These are phyloP conservation scores for Talaromyces amestolkiae DNA, from an alignment of 2,329 filamentous ascomycete species.

Conservation along the genomic window DNA sequence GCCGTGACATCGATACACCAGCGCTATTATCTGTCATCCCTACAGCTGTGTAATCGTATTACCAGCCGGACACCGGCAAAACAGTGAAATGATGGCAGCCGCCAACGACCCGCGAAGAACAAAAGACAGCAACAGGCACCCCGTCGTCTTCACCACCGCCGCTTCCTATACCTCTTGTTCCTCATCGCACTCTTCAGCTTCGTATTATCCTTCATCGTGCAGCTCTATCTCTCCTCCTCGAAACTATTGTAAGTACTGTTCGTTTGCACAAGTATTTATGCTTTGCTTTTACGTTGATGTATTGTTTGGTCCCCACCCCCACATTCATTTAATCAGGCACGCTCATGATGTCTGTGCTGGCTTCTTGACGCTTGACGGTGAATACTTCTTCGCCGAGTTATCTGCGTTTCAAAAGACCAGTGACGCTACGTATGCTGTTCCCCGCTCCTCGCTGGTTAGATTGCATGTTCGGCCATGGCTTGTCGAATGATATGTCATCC, in stretches of 20 bases:
- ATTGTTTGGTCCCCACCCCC: not conserved
- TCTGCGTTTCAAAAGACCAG: not conserved
- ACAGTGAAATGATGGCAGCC: not conserved
- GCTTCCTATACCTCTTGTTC: conserved; percentile 11
- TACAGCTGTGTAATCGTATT: not conserved
- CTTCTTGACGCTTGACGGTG: not conserved
- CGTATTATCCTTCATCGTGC: conserved; percentile 18
- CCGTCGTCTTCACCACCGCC: not conserved
- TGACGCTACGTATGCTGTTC: not conserved
- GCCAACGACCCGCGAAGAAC: not conserved
- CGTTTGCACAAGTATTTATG: not conserved
- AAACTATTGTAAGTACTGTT: conserved; percentile 11
- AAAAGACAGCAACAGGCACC: not conserved
- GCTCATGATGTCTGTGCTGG: not conserved
- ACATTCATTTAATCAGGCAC: not conserved
- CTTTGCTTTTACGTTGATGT: not conserved
- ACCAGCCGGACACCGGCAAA: not conserved
- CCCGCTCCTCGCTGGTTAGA: not conserved
- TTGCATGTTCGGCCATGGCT: conserved; percentile 1
- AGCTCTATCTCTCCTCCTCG: conserved; percentile 18
- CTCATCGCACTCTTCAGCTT: conserved; percentile 16
- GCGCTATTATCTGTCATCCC: not conserved
- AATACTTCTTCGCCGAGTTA: not conserved
- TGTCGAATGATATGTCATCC: conserved; percentile 6
- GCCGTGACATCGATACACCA: not conserved